Evolutionary conservation across 345 rosid species (phyloP).

Genomic region (Citrus reticulata): DNA sequence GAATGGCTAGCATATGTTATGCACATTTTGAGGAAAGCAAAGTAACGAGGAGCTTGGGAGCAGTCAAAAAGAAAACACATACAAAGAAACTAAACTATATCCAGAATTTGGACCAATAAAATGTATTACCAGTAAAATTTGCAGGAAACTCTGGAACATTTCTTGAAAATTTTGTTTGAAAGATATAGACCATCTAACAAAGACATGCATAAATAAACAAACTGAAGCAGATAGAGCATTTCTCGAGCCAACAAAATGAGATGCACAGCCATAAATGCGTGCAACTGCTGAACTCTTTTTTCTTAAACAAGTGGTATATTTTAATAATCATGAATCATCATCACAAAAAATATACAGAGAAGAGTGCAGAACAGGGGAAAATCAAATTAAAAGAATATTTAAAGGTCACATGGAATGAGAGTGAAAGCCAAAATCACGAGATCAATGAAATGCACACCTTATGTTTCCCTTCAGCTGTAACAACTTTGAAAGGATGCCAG

Average conservation of each 20-base stretch:
- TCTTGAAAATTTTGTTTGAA: neutral
- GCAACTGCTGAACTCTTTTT: neutral
- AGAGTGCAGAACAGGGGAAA: neutral
- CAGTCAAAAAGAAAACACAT: neutral
- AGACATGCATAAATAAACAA: neutral
- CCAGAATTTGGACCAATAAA: neutral
- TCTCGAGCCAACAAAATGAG: neutral
- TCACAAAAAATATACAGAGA: neutral
- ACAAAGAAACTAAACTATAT: neutral
- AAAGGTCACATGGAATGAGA: too few species aligned
- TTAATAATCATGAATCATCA: neutral
- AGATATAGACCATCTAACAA: neutral
- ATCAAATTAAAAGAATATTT: neutral
- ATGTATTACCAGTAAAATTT: neutral
- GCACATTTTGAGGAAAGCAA: neutral
- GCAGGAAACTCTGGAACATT: neutral
- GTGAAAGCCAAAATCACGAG: neutral
- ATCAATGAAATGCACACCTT: conserved; percentile 43
- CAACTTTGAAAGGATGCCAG: conserved; percentile 88
- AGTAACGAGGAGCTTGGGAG: neutral
- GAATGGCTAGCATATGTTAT: conserved; percentile 17
- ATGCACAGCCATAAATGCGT: neutral
- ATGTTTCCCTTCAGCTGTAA: conserved; percentile 45
- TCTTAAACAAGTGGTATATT: neutral
- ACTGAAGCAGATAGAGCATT: neutral